Conservation (phyloP, 805 yeast genomes). For the Schwanniomyces pseudopolymorphus region DNA sequence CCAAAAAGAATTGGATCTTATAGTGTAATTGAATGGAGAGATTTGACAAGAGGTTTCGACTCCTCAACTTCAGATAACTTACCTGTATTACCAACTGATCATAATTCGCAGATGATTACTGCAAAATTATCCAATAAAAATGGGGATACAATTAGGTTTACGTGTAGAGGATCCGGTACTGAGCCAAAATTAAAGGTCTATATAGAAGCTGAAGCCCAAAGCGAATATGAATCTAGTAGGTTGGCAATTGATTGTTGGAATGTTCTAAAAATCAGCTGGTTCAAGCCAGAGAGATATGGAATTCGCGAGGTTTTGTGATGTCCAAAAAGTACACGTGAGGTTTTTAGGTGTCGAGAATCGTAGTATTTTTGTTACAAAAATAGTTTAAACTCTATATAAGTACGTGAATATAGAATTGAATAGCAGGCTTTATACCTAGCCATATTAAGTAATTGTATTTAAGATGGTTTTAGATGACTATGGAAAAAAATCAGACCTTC, state of each 20-base stretch:
- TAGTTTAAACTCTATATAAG: neutral
- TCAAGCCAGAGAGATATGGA: slow-evolving; percentile 52
- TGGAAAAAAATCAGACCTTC: slow-evolving; percentile 49
- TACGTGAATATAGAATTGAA: neutral
- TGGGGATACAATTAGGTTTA: slow-evolving; percentile 54
- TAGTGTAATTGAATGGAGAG: slow-evolving; percentile 69
- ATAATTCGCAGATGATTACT: slow-evolving; percentile 85
- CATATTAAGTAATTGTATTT: neutral
- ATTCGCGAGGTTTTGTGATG: slow-evolving; percentile 33
- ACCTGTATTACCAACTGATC: slow-evolving; percentile 72
- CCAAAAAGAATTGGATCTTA: slow-evolving; percentile 61
- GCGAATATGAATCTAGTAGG: slow-evolving; percentile 45
- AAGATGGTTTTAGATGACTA: slow-evolving; percentile 26
- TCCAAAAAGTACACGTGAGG: slow-evolving; percentile 3
- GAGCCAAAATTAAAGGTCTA: slow-evolving; percentile 93
- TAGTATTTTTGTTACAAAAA: neutral
- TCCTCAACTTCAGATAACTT: slow-evolving; percentile 55
- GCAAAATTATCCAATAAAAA: slow-evolving; percentile 36
- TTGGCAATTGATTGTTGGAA: slow-evolving; percentile 71
- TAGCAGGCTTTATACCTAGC: neutral
- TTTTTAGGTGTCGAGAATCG: neutral
- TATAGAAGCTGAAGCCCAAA: slow-evolving; percentile 66
- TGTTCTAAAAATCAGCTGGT: slow-evolving; percentile 59
- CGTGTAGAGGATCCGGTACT: slow-evolving; percentile 93
- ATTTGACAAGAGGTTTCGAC: slow-evolving; percentile 80